phyloP scores from a whole-genome alignment of 805 yeast species.

The Zygosaccharomyces bisporus region DNA sequence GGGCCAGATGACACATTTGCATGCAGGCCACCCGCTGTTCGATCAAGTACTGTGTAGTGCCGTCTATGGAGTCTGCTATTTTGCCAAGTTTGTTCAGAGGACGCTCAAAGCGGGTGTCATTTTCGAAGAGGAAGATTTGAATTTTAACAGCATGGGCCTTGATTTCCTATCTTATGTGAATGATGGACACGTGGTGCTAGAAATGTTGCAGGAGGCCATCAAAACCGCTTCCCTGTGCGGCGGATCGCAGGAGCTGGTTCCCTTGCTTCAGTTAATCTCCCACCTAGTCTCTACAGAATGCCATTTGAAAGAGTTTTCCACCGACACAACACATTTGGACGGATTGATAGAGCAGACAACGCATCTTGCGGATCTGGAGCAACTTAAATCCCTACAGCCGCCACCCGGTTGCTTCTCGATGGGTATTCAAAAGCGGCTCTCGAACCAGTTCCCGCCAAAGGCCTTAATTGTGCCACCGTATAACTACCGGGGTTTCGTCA shows the following conservation, averaged over 20 bases:
- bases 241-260: conserved; percentile 12
- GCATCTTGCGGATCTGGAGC: conserved; percentile 1
- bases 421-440: conserved; percentile 46
- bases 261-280: conserved; percentile 33
- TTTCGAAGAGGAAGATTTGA: conserved; percentile 73
- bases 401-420: conserved; percentile 42
- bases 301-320: conserved; percentile 14
- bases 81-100: conserved; percentile 45
- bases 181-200: conserved; percentile 20
- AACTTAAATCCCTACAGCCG: not conserved
- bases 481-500: conserved; percentile 28
- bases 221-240: conserved; percentile 5
- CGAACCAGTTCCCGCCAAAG: conserved; percentile 48
- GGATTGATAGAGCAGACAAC: conserved; percentile 15
- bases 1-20: conserved; percentile 16
- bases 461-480: conserved; percentile 32
- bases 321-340: conserved; percentile 16
- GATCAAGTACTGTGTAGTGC: conserved; percentile 51
- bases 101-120: conserved; percentile 56
- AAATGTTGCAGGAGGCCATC: conserved; percentile 35
- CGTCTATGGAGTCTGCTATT: conserved; percentile 50
- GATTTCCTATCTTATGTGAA: conserved; percentile 37
- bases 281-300: conserved; percentile 33
- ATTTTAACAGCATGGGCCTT: conserved; percentile 58
- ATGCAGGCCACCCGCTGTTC: conserved; percentile 36